phyloP scores from a whole-genome alignment of 129 eudicot species.

The Lonicera japonica region DNA sequence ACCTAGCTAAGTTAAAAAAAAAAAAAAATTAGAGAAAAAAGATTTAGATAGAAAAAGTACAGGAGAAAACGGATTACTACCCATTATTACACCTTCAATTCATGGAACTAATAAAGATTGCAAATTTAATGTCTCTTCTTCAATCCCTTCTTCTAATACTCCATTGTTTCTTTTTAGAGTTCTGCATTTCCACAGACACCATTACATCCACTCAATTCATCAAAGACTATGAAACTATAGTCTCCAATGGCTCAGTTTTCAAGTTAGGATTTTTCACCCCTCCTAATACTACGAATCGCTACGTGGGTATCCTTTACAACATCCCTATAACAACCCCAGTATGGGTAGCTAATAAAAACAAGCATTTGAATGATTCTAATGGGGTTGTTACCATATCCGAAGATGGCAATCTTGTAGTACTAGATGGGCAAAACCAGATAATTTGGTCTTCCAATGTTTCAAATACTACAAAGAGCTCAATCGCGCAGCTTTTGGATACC shows the following conservation, averaged over 20 bases:
- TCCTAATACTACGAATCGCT: slow-evolving; percentile 15
- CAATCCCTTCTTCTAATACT: not conserved
- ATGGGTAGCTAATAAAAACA: slow-evolving; percentile 47
- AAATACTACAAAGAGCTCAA: not conserved
- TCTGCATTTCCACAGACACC: not conserved
- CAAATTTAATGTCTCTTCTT: not conserved
- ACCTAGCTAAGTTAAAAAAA: too few species aligned
- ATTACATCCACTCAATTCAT: slow-evolving; percentile 9
- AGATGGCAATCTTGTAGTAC: slow-evolving; percentile 32
- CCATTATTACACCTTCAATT: too few species aligned
- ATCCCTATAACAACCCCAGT: not conserved
- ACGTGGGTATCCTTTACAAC: slow-evolving; percentile 27
- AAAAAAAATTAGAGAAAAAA: too few species aligned
- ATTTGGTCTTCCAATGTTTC: slow-evolving; percentile 38
- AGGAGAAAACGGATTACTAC: too few species aligned
- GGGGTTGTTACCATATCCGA: slow-evolving; percentile 21
- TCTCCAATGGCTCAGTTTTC: slow-evolving; percentile 20
- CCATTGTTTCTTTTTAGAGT: too few species aligned
- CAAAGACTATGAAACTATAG: slow-evolving; percentile 20
- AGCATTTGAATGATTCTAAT: slow-evolving; percentile 26
- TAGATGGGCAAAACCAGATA: slow-evolving; percentile 8
- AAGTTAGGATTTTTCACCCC: slow-evolving; percentile 39
- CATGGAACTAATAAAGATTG: not conserved
- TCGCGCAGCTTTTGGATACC: slow-evolving; percentile 19
- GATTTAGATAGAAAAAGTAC: too few species aligned